Conservation (phyloP, 371 early-diverging fungal species). For the Fennellomyces sp. region DNA sequence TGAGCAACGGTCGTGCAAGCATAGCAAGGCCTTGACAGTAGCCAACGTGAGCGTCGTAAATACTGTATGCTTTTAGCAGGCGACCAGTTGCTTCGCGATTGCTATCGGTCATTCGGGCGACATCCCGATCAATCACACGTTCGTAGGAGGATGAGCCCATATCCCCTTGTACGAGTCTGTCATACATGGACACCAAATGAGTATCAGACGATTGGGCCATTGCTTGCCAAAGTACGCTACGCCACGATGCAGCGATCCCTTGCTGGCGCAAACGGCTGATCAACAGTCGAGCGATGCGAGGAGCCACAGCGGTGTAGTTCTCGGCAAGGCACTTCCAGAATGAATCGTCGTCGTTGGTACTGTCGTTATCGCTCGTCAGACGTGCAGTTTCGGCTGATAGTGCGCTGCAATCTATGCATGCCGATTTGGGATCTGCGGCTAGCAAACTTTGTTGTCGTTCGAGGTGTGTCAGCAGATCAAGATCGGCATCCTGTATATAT, state of each 20-base stretch:
- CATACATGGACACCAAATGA: conserved; percentile 72
- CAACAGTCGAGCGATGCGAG: conserved; percentile 5
- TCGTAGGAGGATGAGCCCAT: conserved; percentile 56
- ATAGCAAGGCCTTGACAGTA: conserved; percentile 92
- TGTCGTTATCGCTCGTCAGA: background rate
- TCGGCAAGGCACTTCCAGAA: conserved; percentile 7
- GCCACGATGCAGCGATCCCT: conserved; percentile 20
- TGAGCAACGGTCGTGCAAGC: conserved; percentile 80
- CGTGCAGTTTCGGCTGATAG: background rate
- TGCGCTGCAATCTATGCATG: conserved; percentile 52
- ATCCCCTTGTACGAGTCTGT: conserved; percentile 66
- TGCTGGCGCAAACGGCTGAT: conserved; percentile 8
- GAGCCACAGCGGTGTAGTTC: conserved; percentile 1
- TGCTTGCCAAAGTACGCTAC: conserved; percentile 87
- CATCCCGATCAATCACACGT: conserved; percentile 81
- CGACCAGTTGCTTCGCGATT: conserved; percentile 70
- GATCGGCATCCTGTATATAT: conserved; percentile 49
- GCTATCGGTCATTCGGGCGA: conserved; percentile 72
- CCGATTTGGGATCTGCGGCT: conserved; percentile 59
- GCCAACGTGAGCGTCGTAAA: conserved; percentile 90
- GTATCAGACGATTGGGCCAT: conserved; percentile 74
- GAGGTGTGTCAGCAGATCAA: conserved; percentile 55
- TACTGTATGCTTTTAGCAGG: conserved; percentile 85
- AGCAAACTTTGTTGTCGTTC: conserved; percentile 63
- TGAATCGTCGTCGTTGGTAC: background rate